Conservation (phyloP, 768 basidiomycete genomes). For the Trametes elegans region DNA sequence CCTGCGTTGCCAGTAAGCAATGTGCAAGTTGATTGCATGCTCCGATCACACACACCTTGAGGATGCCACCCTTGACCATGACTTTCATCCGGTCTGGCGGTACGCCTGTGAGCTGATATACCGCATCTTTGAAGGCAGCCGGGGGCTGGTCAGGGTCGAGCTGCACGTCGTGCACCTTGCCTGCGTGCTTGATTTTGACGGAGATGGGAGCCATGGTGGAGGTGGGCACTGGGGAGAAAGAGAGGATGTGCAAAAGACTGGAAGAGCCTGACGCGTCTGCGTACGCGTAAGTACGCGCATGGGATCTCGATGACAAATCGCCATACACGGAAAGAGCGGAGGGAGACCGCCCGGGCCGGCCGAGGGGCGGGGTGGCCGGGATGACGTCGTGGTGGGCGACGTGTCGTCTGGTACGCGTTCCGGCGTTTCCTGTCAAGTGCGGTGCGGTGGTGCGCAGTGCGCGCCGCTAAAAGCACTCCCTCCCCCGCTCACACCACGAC, state of each 20-base stretch:
- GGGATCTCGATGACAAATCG: constrained; percentile 18
- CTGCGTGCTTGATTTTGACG: constrained; percentile 91
- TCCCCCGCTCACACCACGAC: constrained; percentile 5
- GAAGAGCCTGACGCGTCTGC: constrained; percentile 8
- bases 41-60: constrained; percentile 60
- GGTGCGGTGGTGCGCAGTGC: constrained; percentile 9
- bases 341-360: not conserved
- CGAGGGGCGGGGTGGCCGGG: not conserved
- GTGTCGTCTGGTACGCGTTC: too few species aligned
- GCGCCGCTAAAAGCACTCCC: not conserved
- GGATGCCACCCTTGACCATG: constrained; percentile 88
- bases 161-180: constrained; percentile 67
- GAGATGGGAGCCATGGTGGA: constrained; percentile 57
- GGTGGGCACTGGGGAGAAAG: constrained; percentile 1
- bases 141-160: constrained; percentile 74
- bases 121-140: constrained; percentile 74
- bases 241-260: not conserved
- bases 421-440: constrained; percentile 3
- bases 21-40: not conserved
- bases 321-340: not conserved
- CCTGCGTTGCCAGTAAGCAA: constrained; percentile 41
- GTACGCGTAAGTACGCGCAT: constrained; percentile 10
- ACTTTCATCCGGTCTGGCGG: constrained; percentile 94
- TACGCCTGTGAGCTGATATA: constrained; percentile 82
- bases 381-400: constrained; percentile 23